Conservation (phyloP, 331 rosid species). For the Prunus yedoensis region DNA sequence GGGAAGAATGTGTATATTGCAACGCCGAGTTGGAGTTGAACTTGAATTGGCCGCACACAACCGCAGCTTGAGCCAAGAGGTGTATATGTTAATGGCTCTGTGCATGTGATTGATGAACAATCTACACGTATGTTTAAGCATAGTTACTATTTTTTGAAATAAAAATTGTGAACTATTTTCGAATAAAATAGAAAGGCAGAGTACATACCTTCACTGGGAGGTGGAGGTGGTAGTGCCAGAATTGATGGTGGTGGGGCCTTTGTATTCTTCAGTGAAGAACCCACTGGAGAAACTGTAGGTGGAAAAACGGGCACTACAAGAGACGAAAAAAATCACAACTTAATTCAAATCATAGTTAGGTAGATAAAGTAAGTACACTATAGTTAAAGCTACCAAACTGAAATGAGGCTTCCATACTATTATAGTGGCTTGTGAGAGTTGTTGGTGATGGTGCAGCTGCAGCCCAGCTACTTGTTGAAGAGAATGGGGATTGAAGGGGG, state of each 20-base stretch:
- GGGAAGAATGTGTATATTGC: constrained; percentile 80
- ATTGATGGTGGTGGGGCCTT: constrained; percentile 60
- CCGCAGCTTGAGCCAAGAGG: constrained; percentile 84
- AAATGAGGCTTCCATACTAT: constrained; percentile 47
- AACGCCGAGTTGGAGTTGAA: constrained; percentile 54
- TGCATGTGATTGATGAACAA: constrained; percentile 61
- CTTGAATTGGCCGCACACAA: constrained; percentile 90
- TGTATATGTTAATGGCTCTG: constrained; percentile 81
- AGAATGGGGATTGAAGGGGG: constrained; percentile 46
- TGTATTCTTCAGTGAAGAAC: constrained; percentile 50
- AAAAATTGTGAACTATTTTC: neutral
- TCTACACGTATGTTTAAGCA: constrained; percentile 51
- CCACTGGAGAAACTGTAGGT: constrained; percentile 57
- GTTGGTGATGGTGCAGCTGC: constrained; percentile 60
- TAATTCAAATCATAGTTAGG: neutral
- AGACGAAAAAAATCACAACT: constrained; percentile 16
- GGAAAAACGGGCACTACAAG: constrained; percentile 54
- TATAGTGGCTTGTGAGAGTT: constrained; percentile 36
- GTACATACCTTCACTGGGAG: constrained; percentile 70
- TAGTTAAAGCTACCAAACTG: constrained; percentile 15
- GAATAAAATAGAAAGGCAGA: constrained; percentile 6
- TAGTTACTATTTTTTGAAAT: constrained; percentile 16
- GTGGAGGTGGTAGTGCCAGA: constrained; percentile 80
- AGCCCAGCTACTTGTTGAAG: constrained; percentile 41
- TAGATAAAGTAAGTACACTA: constrained; percentile 6